Percentiles rank a stretch among this genome's conserved stretches.
phyloP scores from a whole-genome alignment of 23 red algal genomes.

The Gracilariopsis chorda region DNA sequence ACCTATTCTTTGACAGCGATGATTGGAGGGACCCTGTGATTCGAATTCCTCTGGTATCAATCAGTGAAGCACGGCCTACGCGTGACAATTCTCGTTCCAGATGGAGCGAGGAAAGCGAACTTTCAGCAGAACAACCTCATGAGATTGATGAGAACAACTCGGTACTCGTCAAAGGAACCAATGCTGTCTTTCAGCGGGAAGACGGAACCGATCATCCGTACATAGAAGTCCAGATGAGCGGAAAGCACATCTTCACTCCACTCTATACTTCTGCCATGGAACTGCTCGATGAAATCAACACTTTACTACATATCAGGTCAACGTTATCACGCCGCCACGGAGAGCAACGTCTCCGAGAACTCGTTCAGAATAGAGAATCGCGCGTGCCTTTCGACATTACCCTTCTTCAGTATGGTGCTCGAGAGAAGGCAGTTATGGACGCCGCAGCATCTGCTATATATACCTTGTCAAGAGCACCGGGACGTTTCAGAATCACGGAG shows the following conservation, averaged over 20 bases:
- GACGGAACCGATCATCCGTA: slow-evolving; percentile 56
- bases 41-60: slow-evolving; percentile 43
- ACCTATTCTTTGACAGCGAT: slow-evolving; percentile 64
- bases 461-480: slow-evolving; percentile 43
- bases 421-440: slow-evolving; percentile 46
- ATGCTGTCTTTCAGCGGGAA: slow-evolving; percentile 46
- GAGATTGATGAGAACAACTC: slow-evolving; percentile 21
- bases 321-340: slow-evolving; percentile 9
- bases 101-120: not conserved
- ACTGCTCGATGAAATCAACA: slow-evolving; percentile 43
- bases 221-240: slow-evolving; percentile 22
- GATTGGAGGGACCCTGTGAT: slow-evolving; percentile 65
- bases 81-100: not conserved
- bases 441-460: slow-evolving; percentile 47
- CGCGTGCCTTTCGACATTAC: slow-evolving; percentile 61
- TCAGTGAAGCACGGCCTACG: slow-evolving; percentile 4
- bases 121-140: not conserved
- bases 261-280: slow-evolving; percentile 23
- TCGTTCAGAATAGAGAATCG: slow-evolving; percentile 33
- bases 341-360: slow-evolving; percentile 19
- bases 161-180: slow-evolving; percentile 6
- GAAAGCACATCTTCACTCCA: slow-evolving; percentile 46
- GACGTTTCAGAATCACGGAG: slow-evolving; percentile 42
- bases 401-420: slow-evolving; percentile 39
- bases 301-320: slow-evolving; percentile 5